Conservation (phyloP, 1,284 basidiomycete genomes). For the Chalciporus piperatoides region DNA sequence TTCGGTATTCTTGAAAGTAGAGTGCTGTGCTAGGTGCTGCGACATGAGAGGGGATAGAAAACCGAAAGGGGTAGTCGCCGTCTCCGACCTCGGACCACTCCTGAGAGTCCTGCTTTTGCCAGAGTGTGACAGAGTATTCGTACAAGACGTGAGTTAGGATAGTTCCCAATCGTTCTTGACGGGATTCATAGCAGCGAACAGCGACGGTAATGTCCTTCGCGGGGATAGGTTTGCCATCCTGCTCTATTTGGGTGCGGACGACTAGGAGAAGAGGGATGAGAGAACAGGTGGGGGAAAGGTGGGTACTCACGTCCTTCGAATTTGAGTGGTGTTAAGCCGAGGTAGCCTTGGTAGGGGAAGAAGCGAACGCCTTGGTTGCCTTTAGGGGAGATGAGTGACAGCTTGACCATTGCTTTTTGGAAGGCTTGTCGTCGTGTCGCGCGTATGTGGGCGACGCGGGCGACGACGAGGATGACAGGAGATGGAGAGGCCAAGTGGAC, state of each 20-base stretch:
- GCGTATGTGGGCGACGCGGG: slow-evolving; percentile 25
- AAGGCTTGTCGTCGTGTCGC: slow-evolving; percentile 26
- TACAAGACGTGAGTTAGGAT: slow-evolving; percentile 60
- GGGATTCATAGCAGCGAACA: slow-evolving; percentile 75
- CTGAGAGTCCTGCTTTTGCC: slow-evolving; percentile 57
- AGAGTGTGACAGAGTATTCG: slow-evolving; percentile 61
- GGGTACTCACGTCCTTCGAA: slow-evolving; percentile 65
- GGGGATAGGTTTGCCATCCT: slow-evolving; percentile 60
- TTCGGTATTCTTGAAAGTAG: slow-evolving; percentile 71
- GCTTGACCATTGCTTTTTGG: slow-evolving; percentile 52
- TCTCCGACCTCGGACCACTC: slow-evolving; percentile 60
- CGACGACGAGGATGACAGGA: slow-evolving; percentile 20
- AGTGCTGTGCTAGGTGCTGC: slow-evolving; percentile 64
- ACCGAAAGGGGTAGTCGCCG: slow-evolving; percentile 64
- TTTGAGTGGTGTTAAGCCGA: slow-evolving; percentile 74
- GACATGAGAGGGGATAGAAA: slow-evolving; percentile 60
- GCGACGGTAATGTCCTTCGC: slow-evolving; percentile 63
- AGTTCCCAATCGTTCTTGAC: slow-evolving; percentile 55
- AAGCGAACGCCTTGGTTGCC: slow-evolving; percentile 66
- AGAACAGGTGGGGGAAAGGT: slow-evolving; percentile 3
- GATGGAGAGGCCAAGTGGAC: slow-evolving; percentile 12
- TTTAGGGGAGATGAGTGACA: slow-evolving; percentile 55
- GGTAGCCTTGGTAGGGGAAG: slow-evolving; percentile 74
- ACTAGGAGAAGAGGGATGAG: slow-evolving; percentile 36
- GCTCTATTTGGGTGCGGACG: slow-evolving; percentile 66